Evolutionary conservation across 1,284 basidiomycete genomes (phyloP).

Genomic region (Cutaneotrichosporon cavernicola): DNA sequence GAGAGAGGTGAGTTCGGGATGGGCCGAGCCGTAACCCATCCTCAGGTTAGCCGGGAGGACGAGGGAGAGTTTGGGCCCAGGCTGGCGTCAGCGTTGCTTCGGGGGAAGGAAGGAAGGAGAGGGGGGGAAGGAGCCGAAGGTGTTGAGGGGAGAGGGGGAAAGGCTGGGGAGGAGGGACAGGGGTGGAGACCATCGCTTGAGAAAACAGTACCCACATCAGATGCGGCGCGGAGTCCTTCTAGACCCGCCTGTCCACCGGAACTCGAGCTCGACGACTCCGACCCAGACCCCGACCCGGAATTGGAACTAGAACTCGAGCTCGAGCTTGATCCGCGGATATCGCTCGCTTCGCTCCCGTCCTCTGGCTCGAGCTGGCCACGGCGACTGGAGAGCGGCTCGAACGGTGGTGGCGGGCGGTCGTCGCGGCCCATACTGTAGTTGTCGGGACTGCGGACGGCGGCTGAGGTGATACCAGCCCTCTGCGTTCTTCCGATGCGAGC

Average conservation of each 20-base stretch:
- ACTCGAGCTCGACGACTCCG: neutral
- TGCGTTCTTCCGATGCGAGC: neutral
- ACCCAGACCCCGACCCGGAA: neutral
- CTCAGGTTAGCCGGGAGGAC: neutral
- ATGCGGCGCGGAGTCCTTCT: neutral
- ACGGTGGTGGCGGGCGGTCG: neutral
- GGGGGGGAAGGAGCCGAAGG: no score
- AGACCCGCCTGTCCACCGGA: neutral
- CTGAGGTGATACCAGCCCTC: neutral
- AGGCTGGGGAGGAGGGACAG: no score
- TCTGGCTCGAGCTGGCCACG: neutral
- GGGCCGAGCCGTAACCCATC: conserved; percentile 7
- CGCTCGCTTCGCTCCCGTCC: conserved; percentile 4
- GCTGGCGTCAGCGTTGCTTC: neutral
- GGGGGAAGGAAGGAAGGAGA: no score
- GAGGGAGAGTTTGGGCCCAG: conserved; percentile 4
- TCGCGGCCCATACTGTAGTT: neutral
- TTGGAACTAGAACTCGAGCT: neutral
- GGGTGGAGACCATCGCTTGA: neutral
- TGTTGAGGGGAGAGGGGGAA: no score
- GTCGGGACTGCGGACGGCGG: neutral
- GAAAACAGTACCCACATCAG: neutral
- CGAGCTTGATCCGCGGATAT: conserved; percentile 2
- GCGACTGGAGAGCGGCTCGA: neutral
- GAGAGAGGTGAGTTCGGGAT: conserved; percentile 3